Evolutionary conservation across 805 yeast species (phyloP), one percentile per base, ranked within the genome.

Genomic region (Kluyveromyces siamensis): DNA sequence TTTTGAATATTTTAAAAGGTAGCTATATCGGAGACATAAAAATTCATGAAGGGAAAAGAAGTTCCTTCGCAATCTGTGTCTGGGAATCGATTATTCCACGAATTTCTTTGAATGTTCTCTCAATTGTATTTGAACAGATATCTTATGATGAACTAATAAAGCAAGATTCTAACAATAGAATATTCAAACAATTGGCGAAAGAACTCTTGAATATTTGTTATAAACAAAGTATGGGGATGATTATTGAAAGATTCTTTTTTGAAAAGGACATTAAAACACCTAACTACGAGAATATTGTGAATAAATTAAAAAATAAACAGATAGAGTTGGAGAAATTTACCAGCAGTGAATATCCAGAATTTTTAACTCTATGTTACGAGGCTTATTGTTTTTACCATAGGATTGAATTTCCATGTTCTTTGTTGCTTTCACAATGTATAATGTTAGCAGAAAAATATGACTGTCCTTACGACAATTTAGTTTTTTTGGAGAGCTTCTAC

Each of bases 341-440:
- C 1, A 57, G 55, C 11, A 63, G 55, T 45, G 66, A 63, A 50
- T 61, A 64, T 49, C 67, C 68, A 1, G 67, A 63, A 44, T 63
- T 57, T 53, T 51, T 65, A 41, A 54, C 65, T 1, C 40, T 65
- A 19, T 62, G 67, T 14, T 65, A 63, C 52, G 69, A 65, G 52
- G 55, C 66, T n/a, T 65, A 65, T 48, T 65, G 66, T 48, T 65
- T 64, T 47, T 62, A 60, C 41, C 66, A 65, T 37, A 55, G 61
- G 36, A 55, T 62, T 37, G 68, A 62, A 45, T 64, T 54, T 51
- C 69, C 69, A 2, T 64, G 64, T 2, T 60, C 64, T 37, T 51
- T 65, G 8, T 47, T 65, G 27, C 49, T 65, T 11, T 52, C 56
- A 17, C 68, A 64, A 47, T 62, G 66, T 2, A 52, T 62, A 11